A percentile compares a stretch with the other conserved stretches of the same genome.
These are phyloP conservation scores for Funneliformis mosseae DNA, from an alignment of 192 early-diverging fungal species.

Conservation along the genomic window DNA sequence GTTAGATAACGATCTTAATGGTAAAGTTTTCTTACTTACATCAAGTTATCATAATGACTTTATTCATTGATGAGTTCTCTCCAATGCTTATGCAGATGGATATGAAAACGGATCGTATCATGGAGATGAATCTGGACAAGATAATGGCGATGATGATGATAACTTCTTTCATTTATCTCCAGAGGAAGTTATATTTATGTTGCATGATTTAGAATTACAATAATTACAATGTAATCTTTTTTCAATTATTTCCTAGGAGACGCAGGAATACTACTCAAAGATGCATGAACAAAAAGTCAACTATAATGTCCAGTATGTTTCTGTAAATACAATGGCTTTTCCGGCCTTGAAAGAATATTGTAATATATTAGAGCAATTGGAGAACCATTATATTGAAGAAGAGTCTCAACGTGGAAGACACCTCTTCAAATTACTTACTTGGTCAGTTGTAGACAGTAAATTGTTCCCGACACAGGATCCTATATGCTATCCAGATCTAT, in stretches of 20 bases:
- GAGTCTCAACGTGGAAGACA: background rate
- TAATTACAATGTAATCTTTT: background rate
- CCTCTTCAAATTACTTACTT: constrained; percentile 11
- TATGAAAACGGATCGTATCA: no score
- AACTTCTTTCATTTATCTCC: background rate
- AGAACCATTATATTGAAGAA: constrained; percentile 4
- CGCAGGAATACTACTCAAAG: background rate
- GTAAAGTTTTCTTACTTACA: background rate
- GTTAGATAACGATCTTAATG: constrained; percentile 12
- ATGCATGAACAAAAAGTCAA: constrained; percentile 7
- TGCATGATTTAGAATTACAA: background rate
- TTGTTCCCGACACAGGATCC: constrained; percentile 3
- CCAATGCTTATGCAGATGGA: background rate
- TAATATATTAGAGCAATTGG: constrained; percentile 3
- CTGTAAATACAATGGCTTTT: constrained; percentile 16
- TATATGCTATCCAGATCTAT: background rate
- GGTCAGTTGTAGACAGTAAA: constrained; percentile 15
- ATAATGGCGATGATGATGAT: background rate
- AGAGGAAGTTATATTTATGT: no score
- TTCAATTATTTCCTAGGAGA: background rate
- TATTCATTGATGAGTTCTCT: background rate
- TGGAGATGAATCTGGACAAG: no score
- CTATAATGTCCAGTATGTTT: constrained; percentile 9
- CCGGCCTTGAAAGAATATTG: background rate
- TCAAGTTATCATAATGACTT: background rate